These are phyloP conservation scores for Mycena citricolor DNA, from an alignment of 1,284 basidiomycete genomes.

Conservation along the genomic window DNA sequence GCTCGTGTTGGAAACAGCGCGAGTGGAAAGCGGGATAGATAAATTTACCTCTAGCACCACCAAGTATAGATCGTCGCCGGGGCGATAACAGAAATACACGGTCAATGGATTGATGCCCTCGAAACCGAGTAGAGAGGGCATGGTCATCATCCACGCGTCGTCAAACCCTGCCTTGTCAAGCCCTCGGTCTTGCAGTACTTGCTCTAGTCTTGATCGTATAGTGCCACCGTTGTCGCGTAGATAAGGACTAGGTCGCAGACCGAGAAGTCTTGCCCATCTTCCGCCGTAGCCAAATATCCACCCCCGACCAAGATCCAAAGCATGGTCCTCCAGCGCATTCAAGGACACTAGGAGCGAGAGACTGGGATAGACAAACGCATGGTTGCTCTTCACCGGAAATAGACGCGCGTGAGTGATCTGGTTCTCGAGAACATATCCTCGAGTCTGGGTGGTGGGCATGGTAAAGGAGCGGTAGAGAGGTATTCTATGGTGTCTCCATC, in stretches of 20 bases:
- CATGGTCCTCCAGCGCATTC: conserved; percentile 50
- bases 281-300: conserved; percentile 54
- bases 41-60: conserved; percentile 57
- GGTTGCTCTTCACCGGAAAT: conserved; percentile 50
- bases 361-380: conserved; percentile 67
- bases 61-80: conserved; percentile 39
- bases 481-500: too few relatives aligned
- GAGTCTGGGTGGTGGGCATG: too few relatives aligned
- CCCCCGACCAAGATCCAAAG: conserved; percentile 51
- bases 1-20: conserved; percentile 4
- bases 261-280: conserved; percentile 43
- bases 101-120: conserved; percentile 78
- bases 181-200: conserved; percentile 36
- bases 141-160: conserved; percentile 72
- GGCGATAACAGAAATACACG: conserved; percentile 68
- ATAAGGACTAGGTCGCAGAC: conserved; percentile 49
- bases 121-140: conserved; percentile 69
- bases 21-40: neutral
- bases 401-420: conserved; percentile 58
- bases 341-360: conserved; percentile 63
- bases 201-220: conserved; percentile 43
- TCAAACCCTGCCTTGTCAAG: conserved; percentile 32
- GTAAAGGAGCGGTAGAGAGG: too few relatives aligned
- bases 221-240: conserved; percentile 35
- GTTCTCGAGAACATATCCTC: conserved; percentile 52